Percentiles rank a stretch among this genome's conserved stretches.
phyloP scores from a whole-genome alignment of 768 basidiomycete genomes.

The Psilocybe sp. region DNA sequence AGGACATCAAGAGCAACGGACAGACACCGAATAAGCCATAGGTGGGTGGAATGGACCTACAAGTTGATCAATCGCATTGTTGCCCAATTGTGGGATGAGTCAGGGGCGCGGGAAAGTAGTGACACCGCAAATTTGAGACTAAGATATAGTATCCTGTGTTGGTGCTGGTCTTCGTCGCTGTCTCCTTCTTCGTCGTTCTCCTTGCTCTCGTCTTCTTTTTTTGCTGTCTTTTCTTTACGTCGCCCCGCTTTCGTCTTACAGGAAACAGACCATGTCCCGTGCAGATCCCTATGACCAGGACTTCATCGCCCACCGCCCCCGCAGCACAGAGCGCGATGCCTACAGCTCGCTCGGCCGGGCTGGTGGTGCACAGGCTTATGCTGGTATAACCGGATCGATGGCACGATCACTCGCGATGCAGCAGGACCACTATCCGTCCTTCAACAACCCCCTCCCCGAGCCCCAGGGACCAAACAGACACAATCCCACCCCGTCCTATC shows the following conservation, averaged over 20 bases:
- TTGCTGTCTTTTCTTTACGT: conserved; percentile 31
- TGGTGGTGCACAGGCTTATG: neutral
- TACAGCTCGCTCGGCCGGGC: neutral
- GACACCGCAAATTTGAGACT: conserved; percentile 39
- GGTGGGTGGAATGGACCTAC: conserved; percentile 1
- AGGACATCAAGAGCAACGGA: too few relatives aligned
- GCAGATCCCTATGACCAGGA: conserved; percentile 26
- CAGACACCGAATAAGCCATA: neutral
- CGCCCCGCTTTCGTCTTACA: conserved; percentile 18
- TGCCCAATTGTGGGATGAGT: conserved; percentile 5
- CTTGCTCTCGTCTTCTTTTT: conserved; percentile 39
- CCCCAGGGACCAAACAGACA: conserved; percentile 42
- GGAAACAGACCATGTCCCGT: too few relatives aligned
- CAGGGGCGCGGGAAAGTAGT: conserved; percentile 34
- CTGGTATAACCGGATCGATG: conserved; percentile 2
- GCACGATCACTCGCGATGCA: conserved; percentile 25
- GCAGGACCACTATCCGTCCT: conserved; percentile 10
- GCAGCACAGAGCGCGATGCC: neutral
- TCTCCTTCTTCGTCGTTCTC: conserved; percentile 25
- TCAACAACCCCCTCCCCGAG: conserved; percentile 8
- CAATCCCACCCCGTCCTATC: conserved; percentile 36
- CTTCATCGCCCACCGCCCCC: conserved; percentile 2
- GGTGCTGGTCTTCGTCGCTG: conserved; percentile 29
- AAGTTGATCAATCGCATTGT: neutral
- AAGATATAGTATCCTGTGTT: conserved; percentile 6